phyloP scores from a whole-genome alignment of 2,329 filamentous ascomycete species.

The Endocalyx cinctus region DNA sequence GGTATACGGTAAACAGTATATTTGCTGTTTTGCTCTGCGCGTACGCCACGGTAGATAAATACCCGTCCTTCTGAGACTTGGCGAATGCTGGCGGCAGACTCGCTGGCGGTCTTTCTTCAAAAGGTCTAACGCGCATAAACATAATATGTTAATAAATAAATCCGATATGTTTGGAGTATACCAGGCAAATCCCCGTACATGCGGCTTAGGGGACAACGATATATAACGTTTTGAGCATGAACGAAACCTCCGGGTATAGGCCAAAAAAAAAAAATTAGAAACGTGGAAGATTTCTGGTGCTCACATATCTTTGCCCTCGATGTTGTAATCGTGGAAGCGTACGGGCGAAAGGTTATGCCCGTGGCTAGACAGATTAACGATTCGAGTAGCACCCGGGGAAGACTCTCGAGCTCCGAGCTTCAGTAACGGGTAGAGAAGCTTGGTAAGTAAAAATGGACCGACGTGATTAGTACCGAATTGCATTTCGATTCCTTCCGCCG shows the following conservation, averaged over 20 bases:
- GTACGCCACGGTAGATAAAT: conserved; percentile 39
- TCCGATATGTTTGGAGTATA: no score
- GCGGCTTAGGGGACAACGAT: no score
- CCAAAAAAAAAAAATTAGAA: no score
- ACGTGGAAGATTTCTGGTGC: no score
- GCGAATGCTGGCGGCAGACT: conserved; percentile 24
- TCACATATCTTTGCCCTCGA: conserved; percentile 34
- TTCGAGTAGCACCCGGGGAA: conserved; percentile 23
- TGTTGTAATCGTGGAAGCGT: conserved; percentile 41
- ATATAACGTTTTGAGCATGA: no score
- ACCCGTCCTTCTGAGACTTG: conserved; percentile 28
- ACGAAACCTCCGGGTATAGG: no score
- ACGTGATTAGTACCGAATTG: conserved; percentile 37
- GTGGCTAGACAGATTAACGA: conserved; percentile 39
- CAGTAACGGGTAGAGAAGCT: conserved; percentile 32
- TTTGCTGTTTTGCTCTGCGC: conserved; percentile 49
- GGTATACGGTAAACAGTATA: conserved; percentile 37
- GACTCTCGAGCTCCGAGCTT: conserved; percentile 24
- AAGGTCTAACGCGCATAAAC: no score
- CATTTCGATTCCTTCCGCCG: conserved; percentile 37
- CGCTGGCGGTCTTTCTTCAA: conserved; percentile 25
- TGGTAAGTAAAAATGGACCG: conserved; percentile 34
- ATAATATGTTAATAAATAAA: no score
- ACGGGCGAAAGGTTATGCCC: conserved; percentile 37
- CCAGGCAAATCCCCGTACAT: no score